Conservation (phyloP, 23 red algal species). For the Cyanidioschyzon merolae region DNA sequence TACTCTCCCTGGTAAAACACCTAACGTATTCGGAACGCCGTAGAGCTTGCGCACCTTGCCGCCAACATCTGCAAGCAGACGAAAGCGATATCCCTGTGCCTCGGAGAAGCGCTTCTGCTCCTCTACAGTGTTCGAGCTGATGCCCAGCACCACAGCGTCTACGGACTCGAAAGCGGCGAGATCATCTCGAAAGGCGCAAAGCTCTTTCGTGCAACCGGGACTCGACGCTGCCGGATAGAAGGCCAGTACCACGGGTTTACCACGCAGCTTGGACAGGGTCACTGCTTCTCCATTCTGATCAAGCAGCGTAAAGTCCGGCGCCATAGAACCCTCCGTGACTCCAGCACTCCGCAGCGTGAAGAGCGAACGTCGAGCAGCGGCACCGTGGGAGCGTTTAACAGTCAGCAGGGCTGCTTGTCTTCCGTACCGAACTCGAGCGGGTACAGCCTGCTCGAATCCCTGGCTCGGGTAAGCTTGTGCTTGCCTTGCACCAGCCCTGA, state of each 20-base stretch:
- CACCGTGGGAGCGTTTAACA: too few relatives aligned
- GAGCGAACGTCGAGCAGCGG: neutral
- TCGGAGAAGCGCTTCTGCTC: conserved; percentile 19
- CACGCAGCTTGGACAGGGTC: conserved; percentile 34
- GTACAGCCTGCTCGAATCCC: too few relatives aligned
- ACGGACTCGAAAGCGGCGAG: conserved; percentile 10
- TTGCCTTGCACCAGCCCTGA: too few relatives aligned
- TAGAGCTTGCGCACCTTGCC: conserved; percentile 52
- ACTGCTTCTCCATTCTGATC: conserved; percentile 53
- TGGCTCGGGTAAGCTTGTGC: too few relatives aligned
- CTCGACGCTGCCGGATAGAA: conserved; percentile 46
- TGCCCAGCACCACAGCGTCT: conserved; percentile 24
- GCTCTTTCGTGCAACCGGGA: conserved; percentile 25
- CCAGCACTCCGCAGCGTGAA: neutral
- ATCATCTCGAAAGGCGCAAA: conserved; percentile 20
- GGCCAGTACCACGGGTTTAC: conserved; percentile 51
- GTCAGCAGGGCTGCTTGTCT: too few relatives aligned
- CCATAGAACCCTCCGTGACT: conserved; percentile 43
- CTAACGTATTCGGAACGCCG: conserved; percentile 55
- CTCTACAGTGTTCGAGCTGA: conserved; percentile 30
- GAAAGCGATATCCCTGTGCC: conserved; percentile 30
- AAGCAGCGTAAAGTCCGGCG: conserved; percentile 48
- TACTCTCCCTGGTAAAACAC: conserved; percentile 60
- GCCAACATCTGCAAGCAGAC: conserved; percentile 43
- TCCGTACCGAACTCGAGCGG: too few relatives aligned